Evolutionary conservation across 305 asterid species (phyloP).

Genomic region (Coffea humblotiana): DNA sequence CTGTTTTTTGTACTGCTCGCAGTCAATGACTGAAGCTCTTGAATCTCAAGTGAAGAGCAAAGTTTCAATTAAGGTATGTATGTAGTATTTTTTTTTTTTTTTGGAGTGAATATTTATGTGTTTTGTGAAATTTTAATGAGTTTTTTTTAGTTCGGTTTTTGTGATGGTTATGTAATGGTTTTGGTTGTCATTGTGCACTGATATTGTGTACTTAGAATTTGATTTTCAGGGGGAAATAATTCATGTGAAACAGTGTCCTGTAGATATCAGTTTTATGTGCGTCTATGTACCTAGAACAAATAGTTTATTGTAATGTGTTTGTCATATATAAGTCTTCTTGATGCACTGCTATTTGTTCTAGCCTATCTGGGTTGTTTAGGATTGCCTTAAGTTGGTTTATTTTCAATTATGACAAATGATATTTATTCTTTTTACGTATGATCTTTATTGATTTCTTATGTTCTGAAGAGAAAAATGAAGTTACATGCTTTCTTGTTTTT

Average conservation of each 20-base stretch:
- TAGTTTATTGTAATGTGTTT: too few species aligned
- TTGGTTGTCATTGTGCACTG: too few species aligned
- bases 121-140: too few species aligned
- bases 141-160: neutral
- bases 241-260: neutral
- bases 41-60: slow-evolving; percentile 95
- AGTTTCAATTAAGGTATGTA: slow-evolving; percentile 77
- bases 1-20: slow-evolving; percentile 25
- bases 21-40: slow-evolving; percentile 98
- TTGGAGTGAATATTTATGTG: neutral
- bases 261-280: neutral
- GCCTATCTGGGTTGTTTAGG: neutral
- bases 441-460: neutral
- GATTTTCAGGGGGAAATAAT: neutral
- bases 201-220: too few species aligned
- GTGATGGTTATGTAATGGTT: too few species aligned
- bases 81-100: neutral
- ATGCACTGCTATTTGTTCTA: neutral
- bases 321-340: neutral
- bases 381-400: neutral
- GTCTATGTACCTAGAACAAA: neutral
- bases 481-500: neutral
- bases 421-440: neutral
- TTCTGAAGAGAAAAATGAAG: neutral
- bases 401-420: neutral